Evolutionary conservation across 192 early-diverging fungal genomes (phyloP).

Genomic region (Entomortierella parvispora): DNA sequence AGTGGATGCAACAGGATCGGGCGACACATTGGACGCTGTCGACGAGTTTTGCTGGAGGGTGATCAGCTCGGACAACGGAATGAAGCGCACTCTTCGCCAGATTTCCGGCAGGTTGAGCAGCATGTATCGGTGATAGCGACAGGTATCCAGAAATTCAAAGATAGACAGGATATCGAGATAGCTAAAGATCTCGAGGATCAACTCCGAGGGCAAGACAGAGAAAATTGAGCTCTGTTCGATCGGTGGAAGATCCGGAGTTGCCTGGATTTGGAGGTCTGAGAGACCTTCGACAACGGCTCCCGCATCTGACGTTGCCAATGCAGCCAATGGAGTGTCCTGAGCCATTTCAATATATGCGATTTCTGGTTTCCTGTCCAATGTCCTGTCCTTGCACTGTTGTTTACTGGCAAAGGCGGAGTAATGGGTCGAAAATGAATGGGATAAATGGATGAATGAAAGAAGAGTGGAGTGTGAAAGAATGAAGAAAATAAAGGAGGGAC

Average conservation of each 20-base stretch:
- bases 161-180: conserved; percentile 58
- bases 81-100: conserved; percentile 55
- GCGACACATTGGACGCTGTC: neutral
- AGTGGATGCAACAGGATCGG: conserved; percentile 7
- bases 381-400: neutral
- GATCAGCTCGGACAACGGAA: conserved; percentile 34
- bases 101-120: conserved; percentile 50
- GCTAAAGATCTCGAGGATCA: conserved; percentile 48
- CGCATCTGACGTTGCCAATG: too few relatives aligned
- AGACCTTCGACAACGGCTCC: too few relatives aligned
- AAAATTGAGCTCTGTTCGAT: conserved; percentile 19
- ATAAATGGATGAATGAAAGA: too few relatives aligned
- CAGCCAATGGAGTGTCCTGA: too few relatives aligned
- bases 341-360: too few relatives aligned
- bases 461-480: too few relatives aligned
- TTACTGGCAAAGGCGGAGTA: too few relatives aligned
- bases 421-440: too few relatives aligned
- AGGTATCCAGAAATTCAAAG: conserved; percentile 58
- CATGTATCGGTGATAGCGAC: conserved; percentile 50
- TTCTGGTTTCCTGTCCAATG: too few relatives aligned
- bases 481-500: too few relatives aligned
- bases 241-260: neutral
- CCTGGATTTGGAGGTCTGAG: too few relatives aligned
- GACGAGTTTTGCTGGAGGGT: neutral
- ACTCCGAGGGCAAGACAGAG: conserved; percentile 43